Conservation (phyloP, 208 protist species). For the Wallacemonas sp. region DNA sequence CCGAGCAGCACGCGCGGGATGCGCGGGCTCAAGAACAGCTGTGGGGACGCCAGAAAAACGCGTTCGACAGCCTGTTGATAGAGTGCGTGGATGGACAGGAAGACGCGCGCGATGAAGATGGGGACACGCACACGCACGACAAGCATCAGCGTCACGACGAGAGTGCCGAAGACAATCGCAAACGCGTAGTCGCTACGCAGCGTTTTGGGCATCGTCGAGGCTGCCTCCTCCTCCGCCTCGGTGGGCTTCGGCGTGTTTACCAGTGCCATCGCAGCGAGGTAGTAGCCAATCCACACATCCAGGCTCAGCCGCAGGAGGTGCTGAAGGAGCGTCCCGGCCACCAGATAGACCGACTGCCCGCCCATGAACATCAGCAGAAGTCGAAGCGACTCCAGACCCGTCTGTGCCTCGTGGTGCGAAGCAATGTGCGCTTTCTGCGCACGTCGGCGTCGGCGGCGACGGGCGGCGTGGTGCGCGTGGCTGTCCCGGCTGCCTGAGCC, state of each 20-base stretch:
- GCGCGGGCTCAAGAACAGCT: slow-evolving; percentile 49
- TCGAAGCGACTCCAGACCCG: neutral
- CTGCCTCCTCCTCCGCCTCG: neutral
- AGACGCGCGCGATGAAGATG: slow-evolving; percentile 13
- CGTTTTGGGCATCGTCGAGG: neutral
- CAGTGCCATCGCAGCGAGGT: slow-evolving; percentile 24
- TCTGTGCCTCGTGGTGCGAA: slow-evolving; percentile 5
- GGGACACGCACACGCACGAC: slow-evolving; percentile 15
- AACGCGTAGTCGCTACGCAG: neutral
- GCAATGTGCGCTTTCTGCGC: slow-evolving; percentile 7
- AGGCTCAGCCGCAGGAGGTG: slow-evolving; percentile 34
- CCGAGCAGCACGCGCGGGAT: slow-evolving; percentile 32
- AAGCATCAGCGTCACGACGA: slow-evolving; percentile 8
- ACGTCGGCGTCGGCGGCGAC: neutral
- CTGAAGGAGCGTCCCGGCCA: slow-evolving; percentile 30
- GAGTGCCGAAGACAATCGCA: slow-evolving; percentile 1
- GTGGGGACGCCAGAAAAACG: slow-evolving; percentile 38
- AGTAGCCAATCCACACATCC: slow-evolving; percentile 55
- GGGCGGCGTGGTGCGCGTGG: no score
- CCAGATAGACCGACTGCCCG: slow-evolving; percentile 38
- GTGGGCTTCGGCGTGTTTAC: neutral
- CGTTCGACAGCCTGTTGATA: slow-evolving; percentile 43
- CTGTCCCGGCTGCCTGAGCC: no score
- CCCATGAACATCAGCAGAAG: slow-evolving; percentile 34
- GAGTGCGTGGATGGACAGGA: slow-evolving; percentile 35